These are phyloP conservation scores for Geotrichum restrictum DNA, from an alignment of 1,139 yeast genomes.

Conservation along the genomic window DNA sequence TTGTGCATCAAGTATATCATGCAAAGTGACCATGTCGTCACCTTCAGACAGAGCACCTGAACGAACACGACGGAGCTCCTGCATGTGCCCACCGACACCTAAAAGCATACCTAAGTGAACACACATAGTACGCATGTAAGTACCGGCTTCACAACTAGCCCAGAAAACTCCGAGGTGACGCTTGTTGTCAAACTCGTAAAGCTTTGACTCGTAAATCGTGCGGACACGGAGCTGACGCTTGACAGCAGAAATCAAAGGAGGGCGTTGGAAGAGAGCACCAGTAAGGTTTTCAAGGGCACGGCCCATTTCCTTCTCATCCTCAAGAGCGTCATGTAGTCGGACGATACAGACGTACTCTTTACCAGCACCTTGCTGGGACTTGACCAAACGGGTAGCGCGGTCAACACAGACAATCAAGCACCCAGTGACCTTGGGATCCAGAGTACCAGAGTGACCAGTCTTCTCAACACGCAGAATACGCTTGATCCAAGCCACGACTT, in stretches of 20 bases:
- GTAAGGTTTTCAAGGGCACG: slow-evolving; percentile 89
- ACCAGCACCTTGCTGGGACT: slow-evolving; percentile 99
- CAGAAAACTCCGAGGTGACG: slow-evolving; percentile 97
- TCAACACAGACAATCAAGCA: slow-evolving; percentile 97
- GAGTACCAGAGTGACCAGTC: slow-evolving; percentile 98
- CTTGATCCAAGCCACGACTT: slow-evolving; percentile 98
- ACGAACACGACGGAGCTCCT: slow-evolving; percentile 97
- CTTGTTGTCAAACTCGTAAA: slow-evolving; percentile 93
- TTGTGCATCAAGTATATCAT: slow-evolving; percentile 96
- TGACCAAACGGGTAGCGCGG: slow-evolving; percentile 95
- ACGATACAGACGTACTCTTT: slow-evolving; percentile 98
- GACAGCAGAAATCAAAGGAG: slow-evolving; percentile 97
- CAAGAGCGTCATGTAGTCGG: slow-evolving; percentile 87
- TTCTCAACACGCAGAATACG: slow-evolving; percentile 91
- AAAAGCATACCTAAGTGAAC: slow-evolving; percentile 97
- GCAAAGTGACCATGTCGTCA: slow-evolving; percentile 90
- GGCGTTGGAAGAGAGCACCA: slow-evolving; percentile 98
- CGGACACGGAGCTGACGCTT: slow-evolving; percentile 98
- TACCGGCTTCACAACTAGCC: slow-evolving; percentile 99
- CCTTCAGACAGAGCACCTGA: slow-evolving; percentile 91
- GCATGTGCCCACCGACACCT: slow-evolving; percentile 99
- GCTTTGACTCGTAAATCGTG: slow-evolving; percentile 92
- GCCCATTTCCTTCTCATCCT: slow-evolving; percentile 85
- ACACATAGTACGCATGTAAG: slow-evolving; percentile 98
- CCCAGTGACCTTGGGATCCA: slow-evolving; percentile 94